phyloP scores from a whole-genome alignment of 2,329 filamentous ascomycete genomes.

The Apiospora hydei region DNA sequence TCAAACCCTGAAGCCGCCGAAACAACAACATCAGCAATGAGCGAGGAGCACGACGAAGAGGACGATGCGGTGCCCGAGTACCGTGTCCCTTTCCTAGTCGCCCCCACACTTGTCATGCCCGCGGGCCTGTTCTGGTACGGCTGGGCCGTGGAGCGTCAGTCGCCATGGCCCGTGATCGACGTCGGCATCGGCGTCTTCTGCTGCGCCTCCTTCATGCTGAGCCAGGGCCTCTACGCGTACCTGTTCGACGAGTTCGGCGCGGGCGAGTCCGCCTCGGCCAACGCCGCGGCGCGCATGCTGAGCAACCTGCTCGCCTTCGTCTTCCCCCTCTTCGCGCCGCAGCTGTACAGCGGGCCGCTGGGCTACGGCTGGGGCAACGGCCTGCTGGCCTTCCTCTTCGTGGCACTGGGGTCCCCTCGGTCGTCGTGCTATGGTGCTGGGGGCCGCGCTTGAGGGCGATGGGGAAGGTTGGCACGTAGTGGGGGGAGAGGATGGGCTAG shows the following conservation, averaged over 20 bases:
- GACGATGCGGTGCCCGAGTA: slow-evolving; percentile 59
- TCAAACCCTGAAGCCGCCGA: background rate
- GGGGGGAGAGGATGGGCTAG: too few relatives aligned
- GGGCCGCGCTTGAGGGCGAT: slow-evolving; percentile 44
- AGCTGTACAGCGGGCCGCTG: slow-evolving; percentile 43
- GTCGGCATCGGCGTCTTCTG: slow-evolving; percentile 42
- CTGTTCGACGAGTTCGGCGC: slow-evolving; percentile 54
- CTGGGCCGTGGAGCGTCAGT: slow-evolving; percentile 48
- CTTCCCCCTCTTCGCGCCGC: slow-evolving; percentile 58
- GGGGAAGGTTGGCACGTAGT: too few relatives aligned
- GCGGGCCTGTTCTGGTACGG: slow-evolving; percentile 51
- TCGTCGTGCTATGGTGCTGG: slow-evolving; percentile 53
- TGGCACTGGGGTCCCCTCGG: slow-evolving; percentile 52
- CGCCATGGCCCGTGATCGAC: slow-evolving; percentile 49
- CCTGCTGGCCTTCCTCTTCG: slow-evolving; percentile 48
- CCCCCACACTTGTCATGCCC: slow-evolving; percentile 53
- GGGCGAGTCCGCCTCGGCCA: slow-evolving; percentile 52
- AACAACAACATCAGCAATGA: background rate
- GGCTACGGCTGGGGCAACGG: slow-evolving; percentile 53
- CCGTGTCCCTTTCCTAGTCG: slow-evolving; percentile 64
- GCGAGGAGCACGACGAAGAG: background rate
- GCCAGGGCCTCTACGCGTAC: slow-evolving; percentile 45
- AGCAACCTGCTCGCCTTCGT: slow-evolving; percentile 53
- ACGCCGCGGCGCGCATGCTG: slow-evolving; percentile 54
- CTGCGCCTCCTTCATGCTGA: slow-evolving; percentile 42